Conservation (phyloP, 2,329 filamentous ascomycete species). For the Alternaria arbusti region DNA sequence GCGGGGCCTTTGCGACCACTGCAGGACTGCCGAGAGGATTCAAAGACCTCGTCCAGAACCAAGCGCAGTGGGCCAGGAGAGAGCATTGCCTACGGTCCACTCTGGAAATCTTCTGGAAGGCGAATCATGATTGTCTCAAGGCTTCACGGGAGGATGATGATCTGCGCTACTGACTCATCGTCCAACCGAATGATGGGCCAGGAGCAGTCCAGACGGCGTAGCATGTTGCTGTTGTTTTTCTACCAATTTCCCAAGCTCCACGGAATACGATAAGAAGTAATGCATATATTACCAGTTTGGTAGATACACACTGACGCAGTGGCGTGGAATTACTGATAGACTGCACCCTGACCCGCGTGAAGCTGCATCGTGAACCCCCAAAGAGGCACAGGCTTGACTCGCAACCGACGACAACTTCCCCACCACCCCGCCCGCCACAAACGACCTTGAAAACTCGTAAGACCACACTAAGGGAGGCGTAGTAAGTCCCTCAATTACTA, state of each 20-base stretch:
- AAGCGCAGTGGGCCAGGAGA: background rate
- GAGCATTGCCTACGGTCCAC: background rate
- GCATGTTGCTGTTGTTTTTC: background rate
- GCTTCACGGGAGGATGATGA: background rate
- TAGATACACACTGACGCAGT: background rate
- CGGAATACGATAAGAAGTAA: background rate
- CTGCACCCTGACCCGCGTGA: background rate
- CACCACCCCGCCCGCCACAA: background rate
- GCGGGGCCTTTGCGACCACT: background rate
- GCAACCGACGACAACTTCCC: background rate
- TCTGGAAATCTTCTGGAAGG: slow-evolving; percentile 12
- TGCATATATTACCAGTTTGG: background rate
- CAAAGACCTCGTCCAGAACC: background rate
- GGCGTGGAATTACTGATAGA: background rate
- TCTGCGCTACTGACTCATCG: slow-evolving; percentile 12
- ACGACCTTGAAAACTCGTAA: background rate
- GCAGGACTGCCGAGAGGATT: background rate
- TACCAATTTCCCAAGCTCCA: background rate
- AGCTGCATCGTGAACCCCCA: background rate
- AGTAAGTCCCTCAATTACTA: background rate
- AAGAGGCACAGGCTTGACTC: background rate
- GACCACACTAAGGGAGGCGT: background rate
- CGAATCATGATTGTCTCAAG: slow-evolving; percentile 1
- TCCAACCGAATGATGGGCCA: slow-evolving; percentile 1
- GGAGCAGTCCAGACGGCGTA: background rate